A percentile compares a stretch with the other conserved stretches of the same genome.
Evolutionary conservation across 2,329 filamentous ascomycete genomes (phyloP).

Genomic region (Cladosporium sp.): DNA sequence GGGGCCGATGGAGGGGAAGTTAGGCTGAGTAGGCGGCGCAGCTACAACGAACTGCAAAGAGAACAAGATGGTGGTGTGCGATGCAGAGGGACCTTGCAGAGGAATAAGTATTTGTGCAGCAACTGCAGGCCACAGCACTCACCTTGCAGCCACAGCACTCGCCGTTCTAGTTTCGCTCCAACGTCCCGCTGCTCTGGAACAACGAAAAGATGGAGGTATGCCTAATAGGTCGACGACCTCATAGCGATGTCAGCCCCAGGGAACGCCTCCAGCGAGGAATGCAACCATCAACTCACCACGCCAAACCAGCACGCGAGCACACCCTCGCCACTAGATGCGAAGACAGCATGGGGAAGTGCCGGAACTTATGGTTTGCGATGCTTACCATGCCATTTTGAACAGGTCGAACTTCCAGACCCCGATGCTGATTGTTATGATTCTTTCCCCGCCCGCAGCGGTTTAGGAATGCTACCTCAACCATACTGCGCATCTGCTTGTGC

Average conservation of each 20-base stretch:
- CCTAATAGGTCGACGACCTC: slow-evolving; percentile 9
- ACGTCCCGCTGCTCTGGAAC: slow-evolving; percentile 21
- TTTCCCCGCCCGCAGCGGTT: slow-evolving; percentile 20
- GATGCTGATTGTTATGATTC: slow-evolving; percentile 15
- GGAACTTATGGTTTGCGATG: slow-evolving; percentile 3
- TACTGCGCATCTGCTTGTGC: slow-evolving; percentile 10
- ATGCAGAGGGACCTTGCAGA: slow-evolving; percentile 16
- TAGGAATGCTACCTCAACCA: slow-evolving; percentile 21
- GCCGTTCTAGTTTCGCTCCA: slow-evolving; percentile 13
- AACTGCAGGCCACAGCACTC: slow-evolving; percentile 15
- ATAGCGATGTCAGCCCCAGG: slow-evolving; percentile 13
- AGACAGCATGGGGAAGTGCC: neutral
- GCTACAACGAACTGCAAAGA: slow-evolving; percentile 13
- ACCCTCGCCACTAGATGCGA: slow-evolving; percentile 1
- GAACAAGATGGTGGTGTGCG: slow-evolving; percentile 22
- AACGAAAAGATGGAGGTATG: slow-evolving; percentile 17
- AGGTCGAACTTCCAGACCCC: neutral
- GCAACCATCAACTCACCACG: slow-evolving; percentile 18
- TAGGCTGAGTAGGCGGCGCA: neutral
- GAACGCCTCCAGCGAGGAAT: slow-evolving; percentile 30
- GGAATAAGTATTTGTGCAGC: slow-evolving; percentile 28
- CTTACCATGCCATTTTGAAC: neutral
- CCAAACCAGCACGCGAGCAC: slow-evolving; percentile 8
- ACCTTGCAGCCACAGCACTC: slow-evolving; percentile 19
- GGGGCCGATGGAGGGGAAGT: slow-evolving; percentile 16